A percentile compares a stretch with the other conserved stretches of the same genome.
Evolutionary conservation across 768 basidiomycete genomes (phyloP).

Genomic region (Pleurotus salmoneostramineus): DNA sequence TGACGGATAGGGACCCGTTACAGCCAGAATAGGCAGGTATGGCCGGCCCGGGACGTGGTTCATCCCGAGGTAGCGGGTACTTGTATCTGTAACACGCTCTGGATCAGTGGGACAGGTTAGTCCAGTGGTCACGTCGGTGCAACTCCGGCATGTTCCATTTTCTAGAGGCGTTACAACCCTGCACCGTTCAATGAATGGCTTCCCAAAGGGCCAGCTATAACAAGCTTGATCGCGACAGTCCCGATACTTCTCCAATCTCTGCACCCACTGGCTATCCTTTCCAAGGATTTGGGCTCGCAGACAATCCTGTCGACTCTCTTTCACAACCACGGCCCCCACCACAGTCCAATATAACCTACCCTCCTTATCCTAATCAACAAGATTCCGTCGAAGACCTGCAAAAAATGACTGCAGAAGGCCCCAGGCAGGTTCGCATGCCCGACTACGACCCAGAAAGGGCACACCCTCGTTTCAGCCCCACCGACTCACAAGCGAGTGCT

Average conservation of each 20-base stretch:
- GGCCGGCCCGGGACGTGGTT: too few relatives aligned
- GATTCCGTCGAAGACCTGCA: background rate
- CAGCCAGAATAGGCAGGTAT: too few relatives aligned
- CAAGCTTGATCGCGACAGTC: background rate
- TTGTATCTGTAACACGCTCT: too few relatives aligned
- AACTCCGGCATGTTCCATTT: background rate
- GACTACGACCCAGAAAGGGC: conserved; percentile 21
- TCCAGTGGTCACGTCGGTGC: too few relatives aligned
- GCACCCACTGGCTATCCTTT: background rate
- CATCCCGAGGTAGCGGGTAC: too few relatives aligned
- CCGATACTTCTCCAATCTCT: conserved; percentile 3
- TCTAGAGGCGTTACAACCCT: background rate
- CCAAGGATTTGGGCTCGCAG: conserved; percentile 1
- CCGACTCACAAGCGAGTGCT: background rate
- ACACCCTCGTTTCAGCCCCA: conserved; percentile 5
- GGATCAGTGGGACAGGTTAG: too few relatives aligned
- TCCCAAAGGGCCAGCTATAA: background rate
- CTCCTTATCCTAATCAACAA: background rate
- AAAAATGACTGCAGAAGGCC: background rate
- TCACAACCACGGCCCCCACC: background rate
- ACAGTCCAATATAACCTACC: background rate
- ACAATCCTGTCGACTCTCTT: conserved; percentile 1
- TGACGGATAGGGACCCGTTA: too few relatives aligned
- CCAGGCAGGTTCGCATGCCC: background rate
- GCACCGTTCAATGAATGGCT: background rate